A percentile compares a stretch with the other conserved stretches of the same genome.
Evolutionary conservation across 805 yeast genomes (phyloP).

Genomic region (Debaryomyces hansenii): DNA sequence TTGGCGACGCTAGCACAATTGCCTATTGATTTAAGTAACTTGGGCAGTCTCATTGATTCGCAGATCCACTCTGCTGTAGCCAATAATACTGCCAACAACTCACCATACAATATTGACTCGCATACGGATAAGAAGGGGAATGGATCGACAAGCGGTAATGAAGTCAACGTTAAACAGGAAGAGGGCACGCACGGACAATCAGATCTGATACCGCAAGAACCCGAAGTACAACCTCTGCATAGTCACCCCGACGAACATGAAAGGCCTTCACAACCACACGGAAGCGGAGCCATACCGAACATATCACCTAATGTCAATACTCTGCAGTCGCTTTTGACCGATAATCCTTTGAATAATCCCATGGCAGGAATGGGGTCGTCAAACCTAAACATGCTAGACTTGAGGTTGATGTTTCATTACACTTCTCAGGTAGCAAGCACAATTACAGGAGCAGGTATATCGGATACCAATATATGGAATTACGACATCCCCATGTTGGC

Average conservation of each 20-base stretch:
- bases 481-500: conserved; percentile 87
- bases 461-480: conserved; percentile 83
- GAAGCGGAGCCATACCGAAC: conserved; percentile 12
- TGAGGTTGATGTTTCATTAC: conserved; percentile 84
- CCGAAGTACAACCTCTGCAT: not conserved
- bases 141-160: not conserved
- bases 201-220: not conserved
- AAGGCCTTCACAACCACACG: not conserved
- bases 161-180: not conserved
- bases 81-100: not conserved
- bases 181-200: not conserved
- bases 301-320: conserved; percentile 21
- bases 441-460: conserved; percentile 86
- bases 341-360: conserved; percentile 11
- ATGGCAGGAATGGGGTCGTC: conserved; percentile 11
- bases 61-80: conserved; percentile 12
- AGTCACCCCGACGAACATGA: too few relatives aligned
- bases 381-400: conserved; percentile 67
- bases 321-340: conserved; percentile 5
- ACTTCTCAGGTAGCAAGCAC: conserved; percentile 82
- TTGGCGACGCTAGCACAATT: conserved; percentile 44
- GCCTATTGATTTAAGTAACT: conserved; percentile 38
- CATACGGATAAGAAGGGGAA: not conserved
- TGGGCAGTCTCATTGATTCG: conserved; percentile 29
- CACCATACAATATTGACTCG: not conserved